Evolutionary conservation across 2,329 filamentous ascomycete genomes (phyloP).

Genomic region (Venturia aucupariae): DNA sequence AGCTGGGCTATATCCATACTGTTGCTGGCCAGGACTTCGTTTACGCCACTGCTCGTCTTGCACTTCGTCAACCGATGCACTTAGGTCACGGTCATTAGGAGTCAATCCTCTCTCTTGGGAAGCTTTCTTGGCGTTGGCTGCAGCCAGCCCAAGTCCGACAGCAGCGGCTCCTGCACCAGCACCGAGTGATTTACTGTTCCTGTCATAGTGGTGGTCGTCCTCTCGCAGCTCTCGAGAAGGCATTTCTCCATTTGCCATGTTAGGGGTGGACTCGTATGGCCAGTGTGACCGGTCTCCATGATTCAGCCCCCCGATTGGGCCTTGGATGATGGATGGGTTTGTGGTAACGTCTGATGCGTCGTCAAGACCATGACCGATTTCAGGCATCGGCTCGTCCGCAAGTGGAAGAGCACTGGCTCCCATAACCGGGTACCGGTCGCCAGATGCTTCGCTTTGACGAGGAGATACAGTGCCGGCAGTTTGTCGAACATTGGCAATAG

Average conservation of each 20-base stretch:
- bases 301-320: constrained; percentile 52
- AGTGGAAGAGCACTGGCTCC: constrained; percentile 62
- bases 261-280: constrained; percentile 48
- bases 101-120: constrained; percentile 13
- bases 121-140: constrained; percentile 24
- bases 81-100: background rate
- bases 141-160: constrained; percentile 45
- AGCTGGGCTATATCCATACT: constrained; percentile 38
- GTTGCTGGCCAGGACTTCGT: constrained; percentile 17
- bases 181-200: constrained; percentile 9
- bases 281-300: constrained; percentile 43
- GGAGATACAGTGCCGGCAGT: constrained; percentile 32
- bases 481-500: constrained; percentile 11
- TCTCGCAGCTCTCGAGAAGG: background rate
- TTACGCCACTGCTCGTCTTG: constrained; percentile 26
- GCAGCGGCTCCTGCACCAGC: constrained; percentile 41
- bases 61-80: constrained; percentile 29
- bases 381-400: constrained; percentile 62
- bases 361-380: constrained; percentile 58
- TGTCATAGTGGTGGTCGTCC: background rate
- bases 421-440: constrained; percentile 41
- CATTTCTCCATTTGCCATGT: constrained; percentile 22
- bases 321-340: constrained; percentile 76
- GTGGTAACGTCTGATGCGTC: constrained; percentile 61
- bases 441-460: constrained; percentile 45